Percentiles rank a stretch among this genome's conserved stretches.
Conservation (phyloP, 331 rosid genomes). For the Rosa hybrid region DNA sequence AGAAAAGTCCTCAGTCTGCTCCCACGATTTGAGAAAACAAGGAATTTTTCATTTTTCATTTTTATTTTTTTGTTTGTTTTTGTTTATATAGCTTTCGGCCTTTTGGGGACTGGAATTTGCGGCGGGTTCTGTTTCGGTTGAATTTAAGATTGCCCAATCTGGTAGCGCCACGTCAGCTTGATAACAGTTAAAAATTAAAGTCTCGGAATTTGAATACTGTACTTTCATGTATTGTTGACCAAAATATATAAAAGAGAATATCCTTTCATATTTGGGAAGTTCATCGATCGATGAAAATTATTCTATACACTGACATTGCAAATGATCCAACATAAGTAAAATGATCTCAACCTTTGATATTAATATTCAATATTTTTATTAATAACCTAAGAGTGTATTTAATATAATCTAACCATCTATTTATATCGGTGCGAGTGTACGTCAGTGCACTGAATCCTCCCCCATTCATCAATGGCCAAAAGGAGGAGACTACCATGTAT, state of each 20-base stretch:
- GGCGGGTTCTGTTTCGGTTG: background rate
- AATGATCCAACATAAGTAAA: too few species aligned
- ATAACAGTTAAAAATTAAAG: background rate
- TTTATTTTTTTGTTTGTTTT: background rate
- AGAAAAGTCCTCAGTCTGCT: constrained; percentile 33
- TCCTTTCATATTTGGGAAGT: background rate
- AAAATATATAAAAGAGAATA: background rate
- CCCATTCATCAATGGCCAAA: background rate
- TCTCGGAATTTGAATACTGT: background rate
- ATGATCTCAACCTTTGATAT: too few species aligned
- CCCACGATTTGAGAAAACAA: background rate
- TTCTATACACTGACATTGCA: too few species aligned
- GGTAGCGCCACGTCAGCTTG: background rate
- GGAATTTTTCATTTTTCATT: background rate
- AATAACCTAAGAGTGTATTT: too few species aligned
- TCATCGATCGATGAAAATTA: background rate
- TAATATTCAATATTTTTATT: too few species aligned
- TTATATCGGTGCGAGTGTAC: too few species aligned
- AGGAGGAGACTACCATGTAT: background rate
- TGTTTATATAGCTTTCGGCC: background rate
- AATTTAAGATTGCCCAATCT: too few species aligned
- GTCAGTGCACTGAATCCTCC: too few species aligned
- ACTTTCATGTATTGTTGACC: background rate
- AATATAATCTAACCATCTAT: too few species aligned
- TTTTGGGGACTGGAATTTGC: background rate